Base-by-base conservation (phyloP, 164 flowering plant species). In the Vitis rotundifolia region DNA sequence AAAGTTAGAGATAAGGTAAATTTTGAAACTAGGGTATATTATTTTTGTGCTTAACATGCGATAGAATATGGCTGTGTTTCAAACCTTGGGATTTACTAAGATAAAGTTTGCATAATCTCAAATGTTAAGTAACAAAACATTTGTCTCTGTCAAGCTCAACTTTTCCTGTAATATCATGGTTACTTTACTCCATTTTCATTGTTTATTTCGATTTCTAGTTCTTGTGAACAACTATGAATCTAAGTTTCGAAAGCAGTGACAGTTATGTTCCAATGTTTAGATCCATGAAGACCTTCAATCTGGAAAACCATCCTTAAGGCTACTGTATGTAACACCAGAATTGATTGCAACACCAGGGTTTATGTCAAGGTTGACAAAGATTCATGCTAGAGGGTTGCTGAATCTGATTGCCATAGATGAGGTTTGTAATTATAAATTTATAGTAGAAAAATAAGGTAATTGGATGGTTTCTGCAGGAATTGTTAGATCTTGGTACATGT, bases 261-360 rank as follows among this genome's bases (percentile, higher is more conserved):
- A 10, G 58, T 59, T 58, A 11, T 65, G 15, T 74, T 77, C 26
- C 63, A 2, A 31, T 49, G 69, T 28, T 28, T 72, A 94, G 98
- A 85, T 94, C 15, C 83, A 88, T 69, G 95, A 88, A 76, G 97
- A 92, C 59, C 90, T 94, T 67, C 84, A 81, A 53, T 81, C 89
- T 74, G 95, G 97, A 75, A 88, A 85, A 68, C 95, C 98, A 66
- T 76, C 92, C 52, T 60, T 87, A 72, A 86, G 89, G 76, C 74
- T 92, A 78, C 85, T 94, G 31, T 94, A 94, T 77, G 98, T 89
- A 29, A 92, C 98, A 59, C 98, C 97, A 54, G 97, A 94, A 77
- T 76, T 94, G 83, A 83, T 92, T 80, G 97, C 92, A 12, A 92
- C 97, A 69, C 47, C 81, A 31, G 93, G 93, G 60, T 94, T 94